These are phyloP conservation scores for Metschnikowia lochheadii DNA, from an alignment of 805 yeast species.

Conservation along the genomic window DNA sequence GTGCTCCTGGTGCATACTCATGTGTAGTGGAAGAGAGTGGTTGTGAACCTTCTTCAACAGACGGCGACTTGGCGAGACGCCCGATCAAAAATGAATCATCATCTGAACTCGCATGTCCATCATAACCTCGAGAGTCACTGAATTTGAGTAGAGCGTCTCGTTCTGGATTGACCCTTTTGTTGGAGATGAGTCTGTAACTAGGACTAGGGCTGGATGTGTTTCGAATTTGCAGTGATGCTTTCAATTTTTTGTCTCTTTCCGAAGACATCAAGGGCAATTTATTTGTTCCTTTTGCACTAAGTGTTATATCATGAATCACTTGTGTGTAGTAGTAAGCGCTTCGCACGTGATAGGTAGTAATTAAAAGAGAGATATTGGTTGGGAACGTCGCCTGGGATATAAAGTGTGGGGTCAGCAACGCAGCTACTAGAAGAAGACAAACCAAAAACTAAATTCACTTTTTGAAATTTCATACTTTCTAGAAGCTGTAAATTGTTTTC, in stretches of 20 bases:
- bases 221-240: neutral
- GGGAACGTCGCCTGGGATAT: neutral
- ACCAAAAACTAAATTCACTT: neutral
- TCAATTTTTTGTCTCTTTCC: neutral
- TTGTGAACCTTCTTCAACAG: neutral
- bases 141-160: conserved; percentile 8
- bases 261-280: neutral
- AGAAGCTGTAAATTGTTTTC: too few relatives aligned
- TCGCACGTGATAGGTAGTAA: conserved; percentile 3
- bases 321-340: neutral
- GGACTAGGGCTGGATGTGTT: conserved; percentile 8
- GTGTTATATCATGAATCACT: neutral
- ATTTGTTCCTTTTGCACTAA: neutral
- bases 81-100: conserved; percentile 6
- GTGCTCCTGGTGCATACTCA: conserved; percentile 11
- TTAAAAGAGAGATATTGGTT: conserved; percentile 1
- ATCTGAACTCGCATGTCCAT: conserved; percentile 7
- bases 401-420: neutral
- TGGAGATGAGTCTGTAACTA: conserved; percentile 19
- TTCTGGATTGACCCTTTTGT: conserved; percentile 17
- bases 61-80: neutral
- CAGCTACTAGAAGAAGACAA: neutral
- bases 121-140: conserved; percentile 1
- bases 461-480: neutral
- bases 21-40: neutral